A percentile compares a stretch with the other conserved stretches of the same genome.
Conservation (phyloP, 805 yeast species). For the Starmerella khaoyaiensis region DNA sequence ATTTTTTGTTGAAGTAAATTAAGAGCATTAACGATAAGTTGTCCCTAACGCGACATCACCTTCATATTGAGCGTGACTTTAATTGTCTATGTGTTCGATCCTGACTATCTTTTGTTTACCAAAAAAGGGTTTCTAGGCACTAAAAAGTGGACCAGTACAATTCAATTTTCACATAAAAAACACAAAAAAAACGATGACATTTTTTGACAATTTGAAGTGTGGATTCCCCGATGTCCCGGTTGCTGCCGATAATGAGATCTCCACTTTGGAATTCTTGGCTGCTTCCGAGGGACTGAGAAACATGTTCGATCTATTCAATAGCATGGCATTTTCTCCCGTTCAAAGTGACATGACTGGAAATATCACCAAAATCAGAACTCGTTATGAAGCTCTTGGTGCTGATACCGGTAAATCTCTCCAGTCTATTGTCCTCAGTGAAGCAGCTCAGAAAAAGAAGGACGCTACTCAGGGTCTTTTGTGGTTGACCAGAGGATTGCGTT, state of each 20-base stretch:
- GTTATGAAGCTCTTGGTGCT: constrained; percentile 33
- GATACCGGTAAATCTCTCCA: constrained; percentile 59
- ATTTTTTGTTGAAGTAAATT: no score
- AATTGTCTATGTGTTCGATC: no score
- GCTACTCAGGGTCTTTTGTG: constrained; percentile 88
- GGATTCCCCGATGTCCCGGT: constrained; percentile 68
- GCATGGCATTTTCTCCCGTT: constrained; percentile 72
- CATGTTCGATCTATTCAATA: constrained; percentile 68
- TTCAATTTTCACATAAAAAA: no score
- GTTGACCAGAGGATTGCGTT: constrained; percentile 69
- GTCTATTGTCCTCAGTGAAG: constrained; percentile 62
- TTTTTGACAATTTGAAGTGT: constrained; percentile 64
- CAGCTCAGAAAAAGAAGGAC: constrained; percentile 48
- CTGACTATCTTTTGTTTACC: no score
- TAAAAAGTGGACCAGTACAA: no score
- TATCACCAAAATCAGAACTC: constrained; percentile 58
- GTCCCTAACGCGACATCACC: no score
- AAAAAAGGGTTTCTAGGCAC: no score
- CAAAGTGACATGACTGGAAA: constrained; percentile 84
- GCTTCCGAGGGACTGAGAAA: constrained; percentile 76
- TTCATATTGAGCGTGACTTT: no score
- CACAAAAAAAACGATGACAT: constrained; percentile 32
- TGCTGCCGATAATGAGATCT: constrained; percentile 43
- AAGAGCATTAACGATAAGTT: no score
- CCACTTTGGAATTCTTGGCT: constrained; percentile 63